These are phyloP conservation scores for Neoboletus brunneissimus DNA, from an alignment of 768 basidiomycete genomes.

Conservation along the genomic window DNA sequence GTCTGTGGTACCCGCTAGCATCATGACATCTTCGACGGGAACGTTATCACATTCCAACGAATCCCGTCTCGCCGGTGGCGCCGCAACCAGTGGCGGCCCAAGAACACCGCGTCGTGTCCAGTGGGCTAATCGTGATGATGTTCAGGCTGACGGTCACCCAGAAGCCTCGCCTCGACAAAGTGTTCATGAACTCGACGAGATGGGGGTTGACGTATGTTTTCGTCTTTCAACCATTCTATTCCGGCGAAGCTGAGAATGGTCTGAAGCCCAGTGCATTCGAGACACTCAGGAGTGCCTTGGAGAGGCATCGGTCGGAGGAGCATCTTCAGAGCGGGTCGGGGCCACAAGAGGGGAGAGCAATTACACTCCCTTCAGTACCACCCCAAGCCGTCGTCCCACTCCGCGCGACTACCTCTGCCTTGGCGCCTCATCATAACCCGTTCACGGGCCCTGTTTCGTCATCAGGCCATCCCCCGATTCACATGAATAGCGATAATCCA, in stretches of 20 bases:
- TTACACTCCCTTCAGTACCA: constrained; percentile 9
- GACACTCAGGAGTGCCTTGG: constrained; percentile 48
- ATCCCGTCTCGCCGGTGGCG: constrained; percentile 18
- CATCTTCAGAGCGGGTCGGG: not conserved
- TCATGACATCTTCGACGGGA: constrained; percentile 17
- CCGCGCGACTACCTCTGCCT: not conserved
- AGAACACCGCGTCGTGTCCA: constrained; percentile 53
- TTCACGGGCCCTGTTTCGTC: not conserved
- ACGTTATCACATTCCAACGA: constrained; percentile 5
- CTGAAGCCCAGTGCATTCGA: constrained; percentile 47
- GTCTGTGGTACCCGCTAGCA: constrained; percentile 6
- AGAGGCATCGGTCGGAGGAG: constrained; percentile 42
- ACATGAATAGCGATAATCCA: constrained; percentile 17
- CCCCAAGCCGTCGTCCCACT: constrained; percentile 13
- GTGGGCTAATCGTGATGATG: constrained; percentile 40
- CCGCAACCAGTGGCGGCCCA: constrained; percentile 26
- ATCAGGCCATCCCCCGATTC: not conserved
- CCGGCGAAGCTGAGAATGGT: not conserved
- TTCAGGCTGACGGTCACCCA: constrained; percentile 1
- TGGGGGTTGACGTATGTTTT: constrained; percentile 48
- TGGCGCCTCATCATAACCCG: constrained; percentile 1
- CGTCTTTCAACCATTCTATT: not conserved
- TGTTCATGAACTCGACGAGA: constrained; percentile 51
- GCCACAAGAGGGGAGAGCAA: not conserved
- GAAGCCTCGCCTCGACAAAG: constrained; percentile 9